Evolutionary conservation across 176 grass and related monocot species (phyloP).

Genomic region (Triticum turgidum): DNA sequence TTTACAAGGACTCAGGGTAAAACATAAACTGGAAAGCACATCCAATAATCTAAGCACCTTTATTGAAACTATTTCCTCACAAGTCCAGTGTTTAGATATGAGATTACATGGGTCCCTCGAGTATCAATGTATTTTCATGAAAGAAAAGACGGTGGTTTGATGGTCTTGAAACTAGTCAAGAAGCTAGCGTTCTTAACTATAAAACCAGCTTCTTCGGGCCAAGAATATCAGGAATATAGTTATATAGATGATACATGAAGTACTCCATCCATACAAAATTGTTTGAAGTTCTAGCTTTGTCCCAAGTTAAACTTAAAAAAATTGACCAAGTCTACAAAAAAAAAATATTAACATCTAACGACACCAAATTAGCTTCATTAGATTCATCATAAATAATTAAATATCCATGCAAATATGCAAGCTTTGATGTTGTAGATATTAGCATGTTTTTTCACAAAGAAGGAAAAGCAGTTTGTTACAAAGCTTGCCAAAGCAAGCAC

Average conservation of each 20-base stretch:
- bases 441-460: no score
- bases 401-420: no score
- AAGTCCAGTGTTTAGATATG: not conserved
- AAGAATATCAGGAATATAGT: not conserved
- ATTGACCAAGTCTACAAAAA: no score
- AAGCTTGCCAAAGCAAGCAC: no score
- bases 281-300: no score
- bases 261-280: no score
- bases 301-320: no score
- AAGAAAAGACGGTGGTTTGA: not conserved
- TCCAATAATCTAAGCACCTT: not conserved
- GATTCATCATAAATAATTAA: no score
- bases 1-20: constrained; percentile 13
- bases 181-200: not conserved
- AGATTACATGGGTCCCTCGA: constrained; percentile 5
- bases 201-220: not conserved
- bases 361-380: no score
- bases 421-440: no score
- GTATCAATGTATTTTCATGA: constrained; percentile 15
- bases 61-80: not conserved
- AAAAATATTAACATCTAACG: no score
- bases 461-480: no score
- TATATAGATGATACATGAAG: not conserved
- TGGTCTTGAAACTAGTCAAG: constrained; percentile 1
- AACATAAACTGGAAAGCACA: constrained; percentile 10